Conservation (phyloP, 176 grass and related monocot species). For the Saccharum spontaneum region DNA sequence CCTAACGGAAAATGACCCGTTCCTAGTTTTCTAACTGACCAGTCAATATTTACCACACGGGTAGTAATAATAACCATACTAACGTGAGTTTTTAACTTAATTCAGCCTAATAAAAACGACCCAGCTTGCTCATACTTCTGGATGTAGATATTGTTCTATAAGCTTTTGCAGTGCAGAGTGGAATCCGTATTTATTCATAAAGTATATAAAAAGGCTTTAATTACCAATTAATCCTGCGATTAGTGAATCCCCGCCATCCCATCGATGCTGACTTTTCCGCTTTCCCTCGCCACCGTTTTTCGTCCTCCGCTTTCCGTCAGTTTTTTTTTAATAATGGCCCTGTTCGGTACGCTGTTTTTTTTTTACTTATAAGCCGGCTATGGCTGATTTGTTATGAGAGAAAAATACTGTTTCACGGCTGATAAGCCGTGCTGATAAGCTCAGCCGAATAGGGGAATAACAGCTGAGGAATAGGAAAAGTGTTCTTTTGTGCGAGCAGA, state of each 20-base stretch:
- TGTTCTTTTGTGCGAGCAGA: not conserved
- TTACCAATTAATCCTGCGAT: not conserved
- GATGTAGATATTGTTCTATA: not conserved
- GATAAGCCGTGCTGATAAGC: too few species aligned
- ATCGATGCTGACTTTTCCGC: constrained; percentile 33
- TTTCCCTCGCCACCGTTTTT: not conserved
- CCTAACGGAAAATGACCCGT: not conserved
- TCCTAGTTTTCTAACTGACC: not conserved
- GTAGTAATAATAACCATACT: not conserved
- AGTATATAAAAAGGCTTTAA: not conserved
- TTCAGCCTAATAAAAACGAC: not conserved
- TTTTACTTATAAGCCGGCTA: too few species aligned
- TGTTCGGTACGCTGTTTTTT: too few species aligned
- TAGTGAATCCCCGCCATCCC: constrained; percentile 11
- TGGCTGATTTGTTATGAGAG: too few species aligned
- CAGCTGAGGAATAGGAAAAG: too few species aligned
- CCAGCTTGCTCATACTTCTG: not conserved
- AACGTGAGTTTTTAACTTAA: not conserved
- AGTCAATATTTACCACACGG: not conserved
- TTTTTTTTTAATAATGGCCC: not conserved
- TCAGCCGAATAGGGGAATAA: too few species aligned
- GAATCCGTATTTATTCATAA: not conserved
- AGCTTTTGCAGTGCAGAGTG: not conserved
- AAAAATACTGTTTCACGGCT: too few species aligned
- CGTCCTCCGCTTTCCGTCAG: constrained; percentile 22